A percentile compares a stretch with the other conserved stretches of the same genome.
phyloP scores from a whole-genome alignment of 1,139 yeast species.

The Pichia sp. region DNA sequence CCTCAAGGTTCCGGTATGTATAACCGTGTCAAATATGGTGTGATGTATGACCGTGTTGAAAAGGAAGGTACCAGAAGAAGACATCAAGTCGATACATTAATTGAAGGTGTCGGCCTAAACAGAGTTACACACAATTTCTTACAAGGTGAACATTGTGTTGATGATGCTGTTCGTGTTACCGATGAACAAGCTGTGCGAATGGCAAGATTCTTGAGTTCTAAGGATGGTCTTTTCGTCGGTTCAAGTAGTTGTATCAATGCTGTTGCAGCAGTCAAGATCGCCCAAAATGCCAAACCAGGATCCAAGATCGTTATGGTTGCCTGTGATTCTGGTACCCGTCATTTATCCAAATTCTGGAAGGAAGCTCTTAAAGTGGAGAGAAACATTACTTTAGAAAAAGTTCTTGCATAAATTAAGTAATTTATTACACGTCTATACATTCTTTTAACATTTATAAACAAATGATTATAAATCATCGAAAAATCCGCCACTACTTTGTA shows the following conservation, averaged over 20 bases:
- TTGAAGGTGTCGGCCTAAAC: constrained; percentile 97
- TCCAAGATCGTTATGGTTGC: constrained; percentile 81
- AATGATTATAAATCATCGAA: constrained; percentile 66
- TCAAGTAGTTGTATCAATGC: constrained; percentile 79
- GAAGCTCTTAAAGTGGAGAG: constrained; percentile 41
- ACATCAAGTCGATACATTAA: constrained; percentile 84
- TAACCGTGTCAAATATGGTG: constrained; percentile 70
- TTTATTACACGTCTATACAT: not conserved
- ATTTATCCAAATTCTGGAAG: constrained; percentile 91
- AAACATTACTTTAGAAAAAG: constrained; percentile 23
- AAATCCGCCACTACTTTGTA: constrained; percentile 47
- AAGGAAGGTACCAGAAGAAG: too few relatives aligned
- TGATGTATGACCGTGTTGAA: constrained; percentile 43
- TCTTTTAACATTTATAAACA: constrained; percentile 37
- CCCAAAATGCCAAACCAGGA: constrained; percentile 64
- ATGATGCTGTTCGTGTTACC: constrained; percentile 73
- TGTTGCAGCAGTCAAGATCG: constrained; percentile 62
- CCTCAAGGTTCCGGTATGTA: constrained; percentile 92
- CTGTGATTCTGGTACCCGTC: constrained; percentile 77
- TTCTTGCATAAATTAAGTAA: constrained; percentile 12
- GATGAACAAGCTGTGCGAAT: constrained; percentile 74
- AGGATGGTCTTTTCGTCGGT: constrained; percentile 90
- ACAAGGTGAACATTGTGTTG: constrained; percentile 66
- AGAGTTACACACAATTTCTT: constrained; percentile 80
- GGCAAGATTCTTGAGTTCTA: constrained; percentile 80